These are phyloP conservation scores for Salvia splendens DNA, from an alignment of 257 asterid genomes.

Conservation along the genomic window DNA sequence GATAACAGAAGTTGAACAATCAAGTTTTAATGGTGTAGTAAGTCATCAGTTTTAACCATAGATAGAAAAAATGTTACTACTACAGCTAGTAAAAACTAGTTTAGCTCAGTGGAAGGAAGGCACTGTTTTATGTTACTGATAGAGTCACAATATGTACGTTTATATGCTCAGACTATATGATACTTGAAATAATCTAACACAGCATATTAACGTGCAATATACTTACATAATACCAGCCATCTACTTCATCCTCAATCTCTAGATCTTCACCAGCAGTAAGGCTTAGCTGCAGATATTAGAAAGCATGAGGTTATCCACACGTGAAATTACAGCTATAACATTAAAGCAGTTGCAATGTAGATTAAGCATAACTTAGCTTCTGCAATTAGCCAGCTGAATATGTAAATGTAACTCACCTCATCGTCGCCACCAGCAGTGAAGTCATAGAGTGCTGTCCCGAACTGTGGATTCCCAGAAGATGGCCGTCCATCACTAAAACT, in stretches of 20 bases:
- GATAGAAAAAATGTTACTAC: background rate
- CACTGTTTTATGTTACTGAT: background rate
- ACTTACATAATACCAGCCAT: constrained; percentile 99
- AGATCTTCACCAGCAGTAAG: constrained; percentile 91
- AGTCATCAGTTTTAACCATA: too few relatives aligned
- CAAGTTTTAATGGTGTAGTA: too few relatives aligned
- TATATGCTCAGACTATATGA: background rate
- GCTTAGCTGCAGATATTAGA: constrained; percentile 64
- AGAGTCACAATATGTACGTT: background rate
- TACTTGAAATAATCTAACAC: background rate
- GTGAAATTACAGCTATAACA: constrained; percentile 29
- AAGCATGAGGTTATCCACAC: constrained; percentile 29
- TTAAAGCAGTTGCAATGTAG: constrained; percentile 20
- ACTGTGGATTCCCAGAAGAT: constrained; percentile 74
- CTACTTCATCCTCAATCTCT: constrained; percentile 95
- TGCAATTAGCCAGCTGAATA: background rate
- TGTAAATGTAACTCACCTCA: constrained; percentile 57
- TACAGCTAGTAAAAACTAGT: background rate
- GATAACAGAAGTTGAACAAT: background rate
- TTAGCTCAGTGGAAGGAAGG: background rate
- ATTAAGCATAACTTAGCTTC: background rate
- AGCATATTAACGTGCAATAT: constrained; percentile 22
- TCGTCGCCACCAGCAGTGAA: constrained; percentile 99
- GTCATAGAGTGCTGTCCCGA: constrained; percentile 91
- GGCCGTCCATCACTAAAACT: constrained; percentile 72